phyloP scores from a whole-genome alignment of 257 asterid genomes.

The Haberlea rhodopensis region DNA sequence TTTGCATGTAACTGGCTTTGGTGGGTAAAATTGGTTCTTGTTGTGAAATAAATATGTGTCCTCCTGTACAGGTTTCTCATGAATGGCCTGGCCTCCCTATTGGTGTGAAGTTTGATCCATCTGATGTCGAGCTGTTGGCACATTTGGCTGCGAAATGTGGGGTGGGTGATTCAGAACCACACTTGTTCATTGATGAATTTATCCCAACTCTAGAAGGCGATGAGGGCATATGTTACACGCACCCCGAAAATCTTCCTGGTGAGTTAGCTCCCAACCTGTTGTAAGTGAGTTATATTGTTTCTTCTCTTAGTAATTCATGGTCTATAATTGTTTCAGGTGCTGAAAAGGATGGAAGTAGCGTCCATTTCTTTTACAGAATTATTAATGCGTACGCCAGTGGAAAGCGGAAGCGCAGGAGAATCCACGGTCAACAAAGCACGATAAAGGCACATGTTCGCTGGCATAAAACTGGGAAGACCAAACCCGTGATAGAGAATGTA shows the following conservation, averaged over 20 bases:
- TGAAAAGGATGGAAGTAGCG: constrained; percentile 76
- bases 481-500: constrained; percentile 54
- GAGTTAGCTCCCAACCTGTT: constrained; percentile 17
- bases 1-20: neutral
- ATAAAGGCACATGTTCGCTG: constrained; percentile 52
- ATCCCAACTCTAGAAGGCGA: constrained; percentile 72
- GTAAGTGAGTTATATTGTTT: neutral
- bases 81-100: constrained; percentile 87
- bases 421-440: constrained; percentile 35
- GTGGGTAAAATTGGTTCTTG: neutral
- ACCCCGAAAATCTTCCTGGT: constrained; percentile 99
- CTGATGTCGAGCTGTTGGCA: constrained; percentile 71
- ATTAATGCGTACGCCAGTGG: constrained; percentile 76
- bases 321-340: constrained; percentile 52
- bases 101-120: constrained; percentile 89
- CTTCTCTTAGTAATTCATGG: neutral
- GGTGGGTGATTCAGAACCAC: constrained; percentile 45
- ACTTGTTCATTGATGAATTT: constrained; percentile 67
- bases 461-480: constrained; percentile 94
- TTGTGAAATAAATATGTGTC: constrained; percentile 15
- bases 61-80: constrained; percentile 42
- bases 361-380: constrained; percentile 67
- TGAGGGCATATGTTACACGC: constrained; percentile 84
- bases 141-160: constrained; percentile 86
- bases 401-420: constrained; percentile 72